A percentile compares a stretch with the other conserved stretches of the same genome.
These are phyloP conservation scores for Fraxinus cuspidata DNA, from an alignment of 257 asterid genomes.

Conservation along the genomic window DNA sequence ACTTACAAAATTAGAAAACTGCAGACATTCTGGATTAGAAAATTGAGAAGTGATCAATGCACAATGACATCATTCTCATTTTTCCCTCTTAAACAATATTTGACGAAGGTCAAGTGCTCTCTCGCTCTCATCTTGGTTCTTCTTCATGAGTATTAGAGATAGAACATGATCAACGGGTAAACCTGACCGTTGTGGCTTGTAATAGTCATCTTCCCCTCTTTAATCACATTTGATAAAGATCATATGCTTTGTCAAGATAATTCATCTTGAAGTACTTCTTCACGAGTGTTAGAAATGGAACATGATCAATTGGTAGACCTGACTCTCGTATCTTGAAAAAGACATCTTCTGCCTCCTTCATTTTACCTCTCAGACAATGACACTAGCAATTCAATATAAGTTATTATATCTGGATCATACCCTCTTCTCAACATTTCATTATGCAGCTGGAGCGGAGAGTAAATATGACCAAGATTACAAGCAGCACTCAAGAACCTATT, in stretches of 20 bases:
- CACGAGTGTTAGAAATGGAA: conserved; percentile 76
- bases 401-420: conserved; percentile 61
- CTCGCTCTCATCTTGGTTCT: conserved; percentile 63
- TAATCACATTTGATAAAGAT: conserved; percentile 65
- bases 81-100: conserved; percentile 50
- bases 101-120: conserved; percentile 57
- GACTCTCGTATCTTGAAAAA: conserved; percentile 44
- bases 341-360: conserved; percentile 63
- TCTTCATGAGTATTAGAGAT: conserved; percentile 71
- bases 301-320: conserved; percentile 62
- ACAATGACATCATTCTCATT: conserved; percentile 20
- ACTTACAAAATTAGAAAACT: not conserved
- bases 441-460: conserved; percentile 47
- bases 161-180: conserved; percentile 72
- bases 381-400: conserved; percentile 68
- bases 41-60: not conserved
- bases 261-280: conserved; percentile 71
- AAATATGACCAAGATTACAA: conserved; percentile 53
- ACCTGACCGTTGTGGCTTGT: conserved; percentile 40
- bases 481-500: conserved; percentile 74
- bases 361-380: conserved; percentile 49
- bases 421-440: conserved; percentile 65
- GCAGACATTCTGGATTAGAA: not conserved
- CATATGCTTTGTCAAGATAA: conserved; percentile 65
- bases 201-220: conserved; percentile 39